phyloP scores from a whole-genome alignment of 306 rosid genomes.

The Trifolium repens region DNA sequence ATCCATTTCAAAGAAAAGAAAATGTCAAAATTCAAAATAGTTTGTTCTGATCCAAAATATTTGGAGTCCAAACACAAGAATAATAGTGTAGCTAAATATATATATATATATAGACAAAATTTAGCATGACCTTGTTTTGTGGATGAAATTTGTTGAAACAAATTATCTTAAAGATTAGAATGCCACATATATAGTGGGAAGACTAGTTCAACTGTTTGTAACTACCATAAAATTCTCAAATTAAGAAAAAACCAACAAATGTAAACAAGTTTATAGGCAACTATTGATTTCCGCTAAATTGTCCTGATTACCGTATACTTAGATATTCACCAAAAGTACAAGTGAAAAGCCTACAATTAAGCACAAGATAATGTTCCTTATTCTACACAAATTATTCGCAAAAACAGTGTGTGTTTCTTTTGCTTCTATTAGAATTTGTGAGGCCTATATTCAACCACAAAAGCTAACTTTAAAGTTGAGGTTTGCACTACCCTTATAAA shows the following conservation, averaged over 20 bases:
- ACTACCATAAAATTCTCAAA: background rate
- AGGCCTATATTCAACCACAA: no score
- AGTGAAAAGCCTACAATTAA: no score
- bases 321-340: no score
- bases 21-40: background rate
- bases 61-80: conserved; percentile 1
- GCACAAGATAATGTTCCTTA: no score
- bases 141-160: conserved; percentile 23
- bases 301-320: background rate
- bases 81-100: conserved; percentile 1
- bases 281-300: background rate
- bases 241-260: background rate
- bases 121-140: conserved; percentile 24
- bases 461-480: no score
- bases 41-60: conserved; percentile 7
- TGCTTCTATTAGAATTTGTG: no score
- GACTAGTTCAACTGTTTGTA: background rate
- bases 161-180: background rate
- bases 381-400: no score
- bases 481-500: no score
- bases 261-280: background rate
- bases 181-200: background rate
- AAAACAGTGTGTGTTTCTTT: no score
- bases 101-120: background rate
- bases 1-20: conserved; percentile 5